Base-by-base conservation (phyloP, 257 asterid genomes). In the Perilla frutescens region DNA sequence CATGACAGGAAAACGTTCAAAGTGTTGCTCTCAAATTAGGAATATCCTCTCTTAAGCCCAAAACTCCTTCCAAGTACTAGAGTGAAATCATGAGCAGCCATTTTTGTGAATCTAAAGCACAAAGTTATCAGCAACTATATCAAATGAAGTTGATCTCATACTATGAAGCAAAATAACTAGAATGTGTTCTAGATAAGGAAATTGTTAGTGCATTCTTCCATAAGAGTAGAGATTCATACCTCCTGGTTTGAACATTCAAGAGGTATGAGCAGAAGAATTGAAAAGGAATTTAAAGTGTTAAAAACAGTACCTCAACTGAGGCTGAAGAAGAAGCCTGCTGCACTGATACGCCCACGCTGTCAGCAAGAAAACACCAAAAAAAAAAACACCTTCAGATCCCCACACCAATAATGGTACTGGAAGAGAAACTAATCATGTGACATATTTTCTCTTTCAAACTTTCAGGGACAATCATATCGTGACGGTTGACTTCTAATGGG, bases 321-420 rank as follows among this genome's bases (percentile, higher is more conserved):
- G 84, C 81, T 63, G 97, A 87, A 63, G 96, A 85, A 43, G 89
- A 71, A 74, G 85, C 85, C 76, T 84, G 96, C 84, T 81, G 96
- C 74, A 68, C 79, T 60, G 96, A 75, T 71, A 90, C 57, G 55
- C 85, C 88, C 72, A 77, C 77, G 66, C 98, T 94, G 88, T 77
- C 72, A 72, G 84, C 64, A 80, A 78, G 81, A 66, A 43, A 72
- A 77, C 58, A 65, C 36, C 32, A 57, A 73, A 55, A 76, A 20
- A 20, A 20, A 20, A 20, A 20, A 20, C 26, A 20, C 56, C 9
- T 1, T 29, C 31, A 41, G 34, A 20, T 59, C 40, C 29, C 60
- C 43, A 61, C 7, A n/a, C 51, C 67, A n/a, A 44, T 40, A 37
- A 39, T 60, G 51, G 61, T 29, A 74, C 26, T 20, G 26, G 26